A percentile compares a stretch with the other conserved stretches of the same genome.
Conservation (phyloP, 768 basidiomycete genomes). For the Imleria badia region DNA sequence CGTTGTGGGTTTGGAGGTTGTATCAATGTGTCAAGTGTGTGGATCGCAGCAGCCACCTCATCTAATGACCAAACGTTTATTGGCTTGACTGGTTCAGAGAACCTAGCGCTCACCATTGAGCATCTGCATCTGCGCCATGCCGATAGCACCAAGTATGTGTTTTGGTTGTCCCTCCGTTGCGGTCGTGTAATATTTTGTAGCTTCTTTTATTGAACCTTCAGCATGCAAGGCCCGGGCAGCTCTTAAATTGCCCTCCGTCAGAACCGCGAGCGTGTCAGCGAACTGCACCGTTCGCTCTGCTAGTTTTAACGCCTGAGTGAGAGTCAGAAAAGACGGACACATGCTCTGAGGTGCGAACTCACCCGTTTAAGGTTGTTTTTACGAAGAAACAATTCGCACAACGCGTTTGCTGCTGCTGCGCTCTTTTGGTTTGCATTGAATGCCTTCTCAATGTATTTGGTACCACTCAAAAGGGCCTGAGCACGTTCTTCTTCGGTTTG, state of each 20-base stretch:
- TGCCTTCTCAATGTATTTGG: constrained; percentile 69
- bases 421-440: constrained; percentile 75
- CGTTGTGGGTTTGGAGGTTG: constrained; percentile 63
- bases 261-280: constrained; percentile 80
- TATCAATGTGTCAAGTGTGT: constrained; percentile 76
- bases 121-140: constrained; percentile 85
- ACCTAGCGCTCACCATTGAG: constrained; percentile 59
- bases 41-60: constrained; percentile 81
- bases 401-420: constrained; percentile 79
- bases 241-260: constrained; percentile 84
- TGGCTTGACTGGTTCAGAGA: neutral
- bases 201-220: constrained; percentile 61
- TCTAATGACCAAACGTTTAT: constrained; percentile 43
- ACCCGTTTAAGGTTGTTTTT: constrained; percentile 67
- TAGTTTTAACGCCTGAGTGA: constrained; percentile 75
- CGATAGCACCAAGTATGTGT: constrained; percentile 77
- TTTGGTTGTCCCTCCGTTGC: constrained; percentile 71
- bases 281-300: constrained; percentile 94
- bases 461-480: constrained; percentile 60
- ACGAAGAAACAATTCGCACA: constrained; percentile 76
- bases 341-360: constrained; percentile 13
- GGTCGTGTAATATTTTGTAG: constrained; percentile 66
- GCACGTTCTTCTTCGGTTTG: constrained; percentile 62
- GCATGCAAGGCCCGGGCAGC: constrained; percentile 81
- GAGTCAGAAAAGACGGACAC: neutral